Conservation (phyloP, 345 rosid species). For the Nephelium lappaceum region DNA sequence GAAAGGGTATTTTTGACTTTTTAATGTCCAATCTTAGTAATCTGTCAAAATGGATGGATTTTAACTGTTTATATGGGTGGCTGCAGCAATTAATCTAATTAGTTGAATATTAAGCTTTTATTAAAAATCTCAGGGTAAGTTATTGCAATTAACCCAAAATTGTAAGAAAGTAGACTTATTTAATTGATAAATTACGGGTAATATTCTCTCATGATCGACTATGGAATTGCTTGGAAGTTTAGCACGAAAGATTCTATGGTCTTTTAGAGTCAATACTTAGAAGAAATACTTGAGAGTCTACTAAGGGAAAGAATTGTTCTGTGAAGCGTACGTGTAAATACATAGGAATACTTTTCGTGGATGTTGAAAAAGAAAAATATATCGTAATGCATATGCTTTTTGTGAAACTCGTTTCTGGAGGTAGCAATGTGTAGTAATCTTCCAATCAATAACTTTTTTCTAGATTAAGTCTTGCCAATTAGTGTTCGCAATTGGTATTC, state of each 20-base stretch:
- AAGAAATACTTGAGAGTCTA: background rate
- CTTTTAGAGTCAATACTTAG: background rate
- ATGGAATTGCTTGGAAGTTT: conserved; percentile 25
- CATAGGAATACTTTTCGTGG: background rate
- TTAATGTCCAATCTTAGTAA: too few species aligned
- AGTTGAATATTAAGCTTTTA: too few species aligned
- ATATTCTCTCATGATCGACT: background rate
- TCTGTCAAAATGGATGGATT: too few species aligned
- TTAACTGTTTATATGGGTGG: too few species aligned
- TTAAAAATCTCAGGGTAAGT: too few species aligned
- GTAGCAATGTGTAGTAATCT: too few species aligned
- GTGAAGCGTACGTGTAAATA: background rate
- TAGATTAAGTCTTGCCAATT: too few species aligned
- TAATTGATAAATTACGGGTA: background rate
- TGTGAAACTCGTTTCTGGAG: background rate
- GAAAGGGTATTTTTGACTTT: too few species aligned
- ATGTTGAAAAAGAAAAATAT: background rate
- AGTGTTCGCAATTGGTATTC: too few species aligned
- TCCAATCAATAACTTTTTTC: too few species aligned
- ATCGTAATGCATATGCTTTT: background rate
- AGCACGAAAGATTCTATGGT: conserved; percentile 6
- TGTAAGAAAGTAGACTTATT: background rate
- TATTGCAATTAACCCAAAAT: too few species aligned
- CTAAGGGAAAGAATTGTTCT: background rate
- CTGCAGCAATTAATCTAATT: too few species aligned